Base-by-base conservation (phyloP, 257 asterid genomes). In the Rehmannia glutinosa region DNA sequence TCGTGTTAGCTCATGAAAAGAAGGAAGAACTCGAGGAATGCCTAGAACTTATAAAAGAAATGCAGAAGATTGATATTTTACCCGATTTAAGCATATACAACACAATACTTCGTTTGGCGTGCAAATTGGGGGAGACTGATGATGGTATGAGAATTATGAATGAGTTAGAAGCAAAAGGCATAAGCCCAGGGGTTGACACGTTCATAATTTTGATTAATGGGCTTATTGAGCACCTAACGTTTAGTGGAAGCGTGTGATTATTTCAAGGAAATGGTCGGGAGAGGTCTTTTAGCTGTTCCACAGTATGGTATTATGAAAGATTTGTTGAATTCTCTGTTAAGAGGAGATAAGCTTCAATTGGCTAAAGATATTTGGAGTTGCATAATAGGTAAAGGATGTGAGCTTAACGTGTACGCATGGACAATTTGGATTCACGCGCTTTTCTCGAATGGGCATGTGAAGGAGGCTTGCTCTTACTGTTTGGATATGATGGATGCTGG, bases 341-440 rank as follows among this genome's bases (percentile, higher is more conserved):
- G 97, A 81, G 89, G 73, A 8, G 96, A 83, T 69, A 90, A 87
- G 73, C 83, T 90, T 61, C 89, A 86, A 45, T 38, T 80, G 56
- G 81, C 92, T 47, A 92, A 92, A 72, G 96, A 86, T 70, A 70
- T 81, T 0, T 90, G 98, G 98, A 78, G 88, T 75, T 84, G 92
- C 73, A 78, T 92, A 46, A 64, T 76, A 55, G 75, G 65, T 16
- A 90, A 83, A 77, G 97, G 97, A 49, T 86, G 97, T 62, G 97
- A 90, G 65, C 85, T 90, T 51, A 92, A 92, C 52, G 96, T 77
- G 59, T 82, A 33, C 49, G 95, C 90, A 4, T 92, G 98, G 98
- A 92, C 98, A 17, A 92, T 92, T 15, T 90, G 98, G 97, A 92
- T 90, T 68, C 97, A 92, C 52, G 79, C 95, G 8, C 83, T 90